Base-by-base conservation (phyloP, 345 rosid genomes). In the Rubroshorea leprosula region DNA sequence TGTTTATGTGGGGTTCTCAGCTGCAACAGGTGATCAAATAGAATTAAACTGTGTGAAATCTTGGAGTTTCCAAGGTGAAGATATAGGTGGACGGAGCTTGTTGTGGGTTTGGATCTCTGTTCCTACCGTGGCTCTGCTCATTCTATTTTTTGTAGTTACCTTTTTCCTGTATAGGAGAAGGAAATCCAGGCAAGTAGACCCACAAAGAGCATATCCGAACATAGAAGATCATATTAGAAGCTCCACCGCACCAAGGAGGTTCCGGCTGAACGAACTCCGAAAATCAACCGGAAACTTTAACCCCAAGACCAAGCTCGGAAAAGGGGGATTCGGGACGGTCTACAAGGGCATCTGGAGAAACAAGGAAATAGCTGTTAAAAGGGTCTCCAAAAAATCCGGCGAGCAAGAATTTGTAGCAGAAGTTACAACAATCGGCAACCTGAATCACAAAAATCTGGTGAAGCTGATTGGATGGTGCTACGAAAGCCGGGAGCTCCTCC, bases 401-500 rank as follows among this genome's bases (percentile, higher is more conserved):
- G 84, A 78, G 67, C 87, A 79, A 63, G 93, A 83, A 57, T 90
- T 90, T 77, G 76, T 84, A 44, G 77, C 90, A 0, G 87, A 85
- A 69, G 86, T 89, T 49, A 85, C 83, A n/a, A 83, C 90, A 9
- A 85, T 89, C 1, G 83, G 97, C 58, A 80, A 72, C 43, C 80
- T 90, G 18, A 76, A 79, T 23, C 95, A 90, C 57, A 59, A 70
- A 52, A 87, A 90, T 49, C 76, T 87, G 0, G 97, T 90, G 41
- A 87, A 77, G 70, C 57, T 87, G 55, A 75, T 83, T 29, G 96
- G 96, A 16, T 87, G 96, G 96, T 87, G 89, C 69, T 75, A 90
- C 13, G 79, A 87, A 63, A 74, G 55, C 12, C 52, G 51, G 0
- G 83, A 85, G 52, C 75, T 65, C 57, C 87, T 90, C 10, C 73